A percentile compares a stretch with the other conserved stretches of the same genome.
phyloP scores from a whole-genome alignment of 345 rosid genomes.

The Eucalyptus curtisii region DNA sequence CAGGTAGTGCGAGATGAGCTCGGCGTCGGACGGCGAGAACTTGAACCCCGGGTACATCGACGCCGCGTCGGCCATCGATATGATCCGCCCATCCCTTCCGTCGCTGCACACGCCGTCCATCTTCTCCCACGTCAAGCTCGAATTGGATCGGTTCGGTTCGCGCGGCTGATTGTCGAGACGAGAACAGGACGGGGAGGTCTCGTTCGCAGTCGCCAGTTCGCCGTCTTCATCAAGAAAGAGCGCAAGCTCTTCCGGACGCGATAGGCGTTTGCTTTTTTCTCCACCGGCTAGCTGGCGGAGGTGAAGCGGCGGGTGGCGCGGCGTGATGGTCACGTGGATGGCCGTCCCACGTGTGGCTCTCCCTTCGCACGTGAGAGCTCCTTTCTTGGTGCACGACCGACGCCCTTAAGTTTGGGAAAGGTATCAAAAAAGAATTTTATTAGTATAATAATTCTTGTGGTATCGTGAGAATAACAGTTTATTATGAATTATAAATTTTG shows the following conservation, averaged over 20 bases:
- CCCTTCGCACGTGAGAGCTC: too few relatives aligned
- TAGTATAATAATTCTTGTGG: too few relatives aligned
- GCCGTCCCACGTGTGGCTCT: too few relatives aligned
- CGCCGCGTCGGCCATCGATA: not conserved
- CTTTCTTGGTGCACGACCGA: too few relatives aligned
- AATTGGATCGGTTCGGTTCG: not conserved
- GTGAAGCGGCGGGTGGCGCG: not conserved
- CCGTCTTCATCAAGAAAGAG: not conserved
- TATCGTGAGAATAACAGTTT: too few relatives aligned
- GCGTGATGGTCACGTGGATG: not conserved
- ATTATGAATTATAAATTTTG: fast-evolving
- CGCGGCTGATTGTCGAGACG: not conserved
- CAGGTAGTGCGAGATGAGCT: slow-evolving; percentile 56
- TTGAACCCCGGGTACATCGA: slow-evolving; percentile 67
- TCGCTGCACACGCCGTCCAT: not conserved
- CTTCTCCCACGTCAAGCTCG: not conserved
- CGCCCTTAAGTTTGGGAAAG: not conserved
- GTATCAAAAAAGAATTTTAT: not conserved
- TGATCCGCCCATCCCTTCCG: not conserved
- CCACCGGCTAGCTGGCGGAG: not conserved
- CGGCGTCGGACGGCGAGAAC: slow-evolving; percentile 61
- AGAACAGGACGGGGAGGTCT: not conserved
- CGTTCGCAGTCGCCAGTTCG: not conserved
- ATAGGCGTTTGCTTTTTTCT: not conserved
- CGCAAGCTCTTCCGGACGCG: not conserved